Conservation (phyloP, 495 filamentous ascomycete genomes). For the Lepraria neglecta region DNA sequence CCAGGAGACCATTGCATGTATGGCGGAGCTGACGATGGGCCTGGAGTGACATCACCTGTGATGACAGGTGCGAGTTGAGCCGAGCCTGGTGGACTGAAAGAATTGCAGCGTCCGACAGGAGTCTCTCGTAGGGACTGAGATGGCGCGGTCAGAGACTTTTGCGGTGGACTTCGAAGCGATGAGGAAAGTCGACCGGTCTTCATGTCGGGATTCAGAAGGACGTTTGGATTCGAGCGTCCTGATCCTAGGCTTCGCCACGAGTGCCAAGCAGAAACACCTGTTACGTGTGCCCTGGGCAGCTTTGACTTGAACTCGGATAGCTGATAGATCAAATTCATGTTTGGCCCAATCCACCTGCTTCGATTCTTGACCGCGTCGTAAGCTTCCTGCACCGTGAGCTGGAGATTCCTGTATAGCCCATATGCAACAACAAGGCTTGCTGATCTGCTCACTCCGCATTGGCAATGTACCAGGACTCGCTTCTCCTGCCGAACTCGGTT, state of each 20-base stretch:
- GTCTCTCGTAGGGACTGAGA: conserved; percentile 37
- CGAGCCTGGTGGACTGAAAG: conserved; percentile 25
- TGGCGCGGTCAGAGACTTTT: conserved; percentile 26
- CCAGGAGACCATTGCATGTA: conserved; percentile 24
- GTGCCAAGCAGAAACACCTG: conserved; percentile 38
- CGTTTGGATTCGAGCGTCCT: conserved; percentile 27
- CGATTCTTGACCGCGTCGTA: conserved; percentile 84
- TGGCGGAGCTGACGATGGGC: conserved; percentile 51
- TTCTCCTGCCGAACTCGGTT: conserved; percentile 71
- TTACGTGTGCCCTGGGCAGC: conserved; percentile 44
- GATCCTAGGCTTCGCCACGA: conserved; percentile 41
- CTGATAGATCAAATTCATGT: conserved; percentile 97
- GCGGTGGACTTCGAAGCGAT: conserved; percentile 22
- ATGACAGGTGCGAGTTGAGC: conserved; percentile 18
- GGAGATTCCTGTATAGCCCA: conserved; percentile 84
- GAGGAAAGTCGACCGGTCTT: conserved; percentile 39
- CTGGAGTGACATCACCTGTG: conserved; percentile 38
- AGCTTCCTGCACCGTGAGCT: conserved; percentile 82
- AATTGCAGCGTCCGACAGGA: conserved; percentile 40
- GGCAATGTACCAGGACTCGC: conserved; percentile 87
- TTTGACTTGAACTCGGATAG: conserved; percentile 84
- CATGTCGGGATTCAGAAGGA: conserved; percentile 38
- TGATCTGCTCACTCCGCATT: conserved; percentile 90
- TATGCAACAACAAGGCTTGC: conserved; percentile 97
- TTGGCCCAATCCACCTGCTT: conserved; percentile 94